A percentile compares a stretch with the other conserved stretches of the same genome.
Evolutionary conservation across 2,329 filamentous ascomycete genomes (phyloP).

Genomic region (Trichoderma polysporum): DNA sequence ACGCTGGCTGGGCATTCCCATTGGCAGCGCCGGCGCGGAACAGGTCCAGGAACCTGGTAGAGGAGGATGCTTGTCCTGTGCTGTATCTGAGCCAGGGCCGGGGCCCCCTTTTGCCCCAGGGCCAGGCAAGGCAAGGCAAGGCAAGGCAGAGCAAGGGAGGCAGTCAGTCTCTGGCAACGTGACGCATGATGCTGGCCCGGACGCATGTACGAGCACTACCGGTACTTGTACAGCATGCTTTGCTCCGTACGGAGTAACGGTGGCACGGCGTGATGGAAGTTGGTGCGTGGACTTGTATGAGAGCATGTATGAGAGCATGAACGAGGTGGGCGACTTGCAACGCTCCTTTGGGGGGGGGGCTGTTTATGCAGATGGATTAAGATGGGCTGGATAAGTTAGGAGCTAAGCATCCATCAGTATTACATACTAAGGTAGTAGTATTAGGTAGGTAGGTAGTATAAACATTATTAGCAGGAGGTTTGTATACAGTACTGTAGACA

Average conservation of each 20-base stretch:
- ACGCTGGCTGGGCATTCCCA: neutral
- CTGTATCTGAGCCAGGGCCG: neutral
- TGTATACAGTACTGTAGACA: too few relatives aligned
- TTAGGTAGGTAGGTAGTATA: too few relatives aligned
- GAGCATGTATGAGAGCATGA: neutral
- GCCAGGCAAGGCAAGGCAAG: slow-evolving; percentile 6
- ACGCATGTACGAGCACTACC: neutral
- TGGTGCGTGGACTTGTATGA: neutral
- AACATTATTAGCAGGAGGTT: too few relatives aligned
- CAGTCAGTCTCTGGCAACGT: neutral
- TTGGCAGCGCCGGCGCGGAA: slow-evolving; percentile 1
- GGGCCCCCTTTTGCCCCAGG: neutral
- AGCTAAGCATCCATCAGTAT: neutral
- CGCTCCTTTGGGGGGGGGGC: neutral
- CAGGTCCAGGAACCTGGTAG: slow-evolving; percentile 20
- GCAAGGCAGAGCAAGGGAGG: neutral
- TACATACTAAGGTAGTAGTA: too few relatives aligned
- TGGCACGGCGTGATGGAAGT: neutral
- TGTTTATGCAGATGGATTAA: neutral
- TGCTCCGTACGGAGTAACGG: neutral
- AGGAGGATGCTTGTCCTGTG: neutral
- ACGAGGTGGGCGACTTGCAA: neutral
- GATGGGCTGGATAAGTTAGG: neutral
- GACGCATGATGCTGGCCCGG: slow-evolving; percentile 12
- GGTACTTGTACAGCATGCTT: neutral